A percentile compares a stretch with the other conserved stretches of the same genome.
Evolutionary conservation across 2,329 filamentous ascomycete genomes (phyloP).

Genomic region (Fusarium sp.): DNA sequence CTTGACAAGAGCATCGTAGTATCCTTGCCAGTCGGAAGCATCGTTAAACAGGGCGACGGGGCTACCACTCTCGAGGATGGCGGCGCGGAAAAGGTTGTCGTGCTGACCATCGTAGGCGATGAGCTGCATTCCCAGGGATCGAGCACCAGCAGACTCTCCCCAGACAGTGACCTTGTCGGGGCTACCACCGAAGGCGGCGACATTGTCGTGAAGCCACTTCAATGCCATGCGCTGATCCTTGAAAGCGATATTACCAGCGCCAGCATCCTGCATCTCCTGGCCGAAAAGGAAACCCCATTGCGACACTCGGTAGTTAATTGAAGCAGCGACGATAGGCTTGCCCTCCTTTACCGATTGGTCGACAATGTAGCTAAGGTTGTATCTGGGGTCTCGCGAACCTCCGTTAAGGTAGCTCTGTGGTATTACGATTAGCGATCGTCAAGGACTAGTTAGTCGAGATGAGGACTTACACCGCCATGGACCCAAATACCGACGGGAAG

Average conservation of each 20-base stretch:
- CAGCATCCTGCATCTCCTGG: conserved; percentile 58
- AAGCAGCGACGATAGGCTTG: conserved; percentile 66
- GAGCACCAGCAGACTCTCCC: conserved; percentile 68
- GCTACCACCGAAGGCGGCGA: conserved; percentile 64
- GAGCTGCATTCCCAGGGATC: conserved; percentile 65
- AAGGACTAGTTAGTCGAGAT: neutral
- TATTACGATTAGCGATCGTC: conserved; percentile 18
- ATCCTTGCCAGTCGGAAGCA: conserved; percentile 46
- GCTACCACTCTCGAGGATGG: conserved; percentile 65
- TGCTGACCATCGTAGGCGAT: conserved; percentile 67
- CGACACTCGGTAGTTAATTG: conserved; percentile 66
- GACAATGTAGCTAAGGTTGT: conserved; percentile 74
- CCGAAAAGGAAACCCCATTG: conserved; percentile 68
- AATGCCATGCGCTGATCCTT: conserved; percentile 65
- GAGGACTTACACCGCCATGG: conserved; percentile 58
- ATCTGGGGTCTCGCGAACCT: conserved; percentile 57
- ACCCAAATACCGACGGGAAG: conserved; percentile 74
- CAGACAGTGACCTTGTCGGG: conserved; percentile 64
- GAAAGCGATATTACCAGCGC: conserved; percentile 66
- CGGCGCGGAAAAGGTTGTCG: conserved; percentile 67
- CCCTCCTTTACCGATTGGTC: conserved; percentile 61
- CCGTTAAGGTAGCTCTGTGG: conserved; percentile 46
- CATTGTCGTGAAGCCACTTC: conserved; percentile 66
- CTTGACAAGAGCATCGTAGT: conserved; percentile 51
- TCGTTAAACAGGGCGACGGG: conserved; percentile 49